Conservation (phyloP, 495 filamentous ascomycete species). For the Aspergillus mulundensis region DNA sequence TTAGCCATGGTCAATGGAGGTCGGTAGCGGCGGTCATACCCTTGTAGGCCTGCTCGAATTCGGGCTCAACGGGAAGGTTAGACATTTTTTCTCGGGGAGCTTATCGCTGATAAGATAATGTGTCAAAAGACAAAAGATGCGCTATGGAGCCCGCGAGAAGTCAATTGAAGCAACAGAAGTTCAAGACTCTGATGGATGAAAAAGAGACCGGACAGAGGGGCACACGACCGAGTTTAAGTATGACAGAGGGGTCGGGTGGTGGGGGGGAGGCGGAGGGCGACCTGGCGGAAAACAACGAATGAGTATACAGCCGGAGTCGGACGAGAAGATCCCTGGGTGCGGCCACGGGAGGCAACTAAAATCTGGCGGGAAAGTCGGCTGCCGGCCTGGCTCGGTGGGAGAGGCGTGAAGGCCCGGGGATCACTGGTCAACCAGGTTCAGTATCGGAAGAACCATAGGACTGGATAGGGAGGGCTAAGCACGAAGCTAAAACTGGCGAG, state of each 20-base stretch:
- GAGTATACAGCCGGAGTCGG: constrained; percentile 31
- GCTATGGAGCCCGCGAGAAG: background rate
- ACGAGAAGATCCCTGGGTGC: constrained; percentile 18
- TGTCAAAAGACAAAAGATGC: background rate
- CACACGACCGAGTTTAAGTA: constrained; percentile 18
- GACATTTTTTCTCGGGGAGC: constrained; percentile 53
- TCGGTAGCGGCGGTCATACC: constrained; percentile 48
- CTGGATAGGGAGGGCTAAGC: background rate
- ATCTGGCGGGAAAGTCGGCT: constrained; percentile 14
- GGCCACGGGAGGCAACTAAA: constrained; percentile 11
- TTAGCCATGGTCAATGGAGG: background rate
- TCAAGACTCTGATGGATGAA: background rate
- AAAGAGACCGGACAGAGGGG: constrained; percentile 6
- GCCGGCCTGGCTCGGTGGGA: constrained; percentile 3
- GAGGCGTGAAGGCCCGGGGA: background rate
- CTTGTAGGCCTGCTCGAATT: constrained; percentile 99
- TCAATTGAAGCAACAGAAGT: background rate
- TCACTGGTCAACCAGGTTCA: constrained; percentile 2
- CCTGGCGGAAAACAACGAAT: constrained; percentile 15
- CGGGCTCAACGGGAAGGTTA: constrained; percentile 82
- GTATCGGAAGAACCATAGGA: background rate
- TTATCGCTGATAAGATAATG: constrained; percentile 12
- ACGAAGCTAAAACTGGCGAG: constrained; percentile 9
- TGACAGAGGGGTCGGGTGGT: background rate
- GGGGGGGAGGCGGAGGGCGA: constrained; percentile 9